A percentile compares a stretch with the other conserved stretches of the same genome.
Conservation (phyloP, 768 basidiomycete genomes). For the Cystobasidiopsis lactophilus region DNA sequence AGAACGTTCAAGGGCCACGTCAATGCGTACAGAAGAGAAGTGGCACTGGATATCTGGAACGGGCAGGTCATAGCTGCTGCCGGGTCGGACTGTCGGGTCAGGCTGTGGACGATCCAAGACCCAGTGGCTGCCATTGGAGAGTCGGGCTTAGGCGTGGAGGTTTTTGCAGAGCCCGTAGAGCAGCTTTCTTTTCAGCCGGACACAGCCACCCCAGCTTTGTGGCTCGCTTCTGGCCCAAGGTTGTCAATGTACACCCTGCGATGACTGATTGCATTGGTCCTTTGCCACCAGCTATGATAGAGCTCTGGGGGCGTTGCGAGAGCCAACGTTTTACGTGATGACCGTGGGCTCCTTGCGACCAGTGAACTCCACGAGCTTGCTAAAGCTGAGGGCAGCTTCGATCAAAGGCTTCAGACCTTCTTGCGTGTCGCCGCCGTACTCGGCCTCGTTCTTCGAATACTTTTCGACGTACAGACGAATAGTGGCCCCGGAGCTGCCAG, state of each 20-base stretch:
- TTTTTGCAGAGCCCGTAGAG: background rate
- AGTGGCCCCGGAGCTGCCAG: conserved; percentile 87
- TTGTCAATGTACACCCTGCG: background rate
- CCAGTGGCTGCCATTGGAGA: background rate
- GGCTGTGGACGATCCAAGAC: conserved; percentile 1
- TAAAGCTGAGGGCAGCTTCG: conserved; percentile 71
- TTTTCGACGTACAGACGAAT: conserved; percentile 91
- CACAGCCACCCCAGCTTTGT: too few relatives aligned
- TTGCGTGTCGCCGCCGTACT: conserved; percentile 37
- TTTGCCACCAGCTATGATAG: background rate
- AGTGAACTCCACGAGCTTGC: conserved; percentile 65
- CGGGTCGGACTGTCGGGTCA: conserved; percentile 4
- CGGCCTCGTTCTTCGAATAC: conserved; percentile 39
- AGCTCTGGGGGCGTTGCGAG: too few relatives aligned
- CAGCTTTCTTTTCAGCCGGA: background rate
- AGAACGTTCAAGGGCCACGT: background rate
- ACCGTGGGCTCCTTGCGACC: conserved; percentile 81
- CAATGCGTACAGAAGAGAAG: conserved; percentile 1
- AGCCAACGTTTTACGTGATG: conserved; percentile 44
- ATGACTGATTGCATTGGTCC: background rate
- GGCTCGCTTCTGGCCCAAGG: background rate
- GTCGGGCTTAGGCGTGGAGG: background rate
- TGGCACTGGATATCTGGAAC: conserved; percentile 1
- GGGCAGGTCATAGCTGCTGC: conserved; percentile 4
- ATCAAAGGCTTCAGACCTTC: conserved; percentile 86